phyloP scores from a whole-genome alignment of 768 basidiomycete species.

The Scleroderma bovista region DNA sequence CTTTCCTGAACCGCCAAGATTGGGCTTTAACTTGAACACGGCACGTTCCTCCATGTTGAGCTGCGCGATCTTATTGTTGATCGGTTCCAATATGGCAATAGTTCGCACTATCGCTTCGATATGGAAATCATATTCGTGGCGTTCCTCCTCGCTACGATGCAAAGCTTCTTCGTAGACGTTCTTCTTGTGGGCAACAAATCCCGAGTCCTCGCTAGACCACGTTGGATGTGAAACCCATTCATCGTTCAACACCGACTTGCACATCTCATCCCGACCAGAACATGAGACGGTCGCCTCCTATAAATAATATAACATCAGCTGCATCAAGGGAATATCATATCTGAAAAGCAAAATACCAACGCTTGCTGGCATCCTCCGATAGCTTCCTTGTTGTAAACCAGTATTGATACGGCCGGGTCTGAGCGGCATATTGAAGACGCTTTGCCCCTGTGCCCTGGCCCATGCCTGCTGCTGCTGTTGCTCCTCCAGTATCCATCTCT shows the following conservation, averaged over 20 bases:
- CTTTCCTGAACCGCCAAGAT: conserved; percentile 78
- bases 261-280: conserved; percentile 96
- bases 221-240: conserved; percentile 98
- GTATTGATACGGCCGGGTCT: conserved; percentile 60
- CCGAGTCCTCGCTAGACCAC: conserved; percentile 91
- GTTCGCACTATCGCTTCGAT: conserved; percentile 93
- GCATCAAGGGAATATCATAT: neutral
- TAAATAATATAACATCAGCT: neutral
- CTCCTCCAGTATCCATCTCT: conserved; percentile 44
- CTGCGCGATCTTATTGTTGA: conserved; percentile 79
- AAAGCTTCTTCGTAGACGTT: conserved; percentile 96
- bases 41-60: conserved; percentile 74
- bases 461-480: conserved; percentile 41
- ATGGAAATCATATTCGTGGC: conserved; percentile 98
- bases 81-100: conserved; percentile 85
- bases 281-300: conserved; percentile 87
- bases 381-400: conserved; percentile 79
- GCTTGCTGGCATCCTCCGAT: conserved; percentile 72
- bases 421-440: conserved; percentile 28
- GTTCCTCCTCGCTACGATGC: conserved; percentile 94
- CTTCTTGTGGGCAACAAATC: conserved; percentile 86
- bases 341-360: conserved; percentile 47
- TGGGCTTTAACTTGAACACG: conserved; percentile 82
- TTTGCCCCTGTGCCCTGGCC: conserved; percentile 44
- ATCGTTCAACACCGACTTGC: conserved; percentile 92